Evolutionary conservation across 106 monocot species (phyloP).

Genomic region (Apostasia shenzhenica): DNA sequence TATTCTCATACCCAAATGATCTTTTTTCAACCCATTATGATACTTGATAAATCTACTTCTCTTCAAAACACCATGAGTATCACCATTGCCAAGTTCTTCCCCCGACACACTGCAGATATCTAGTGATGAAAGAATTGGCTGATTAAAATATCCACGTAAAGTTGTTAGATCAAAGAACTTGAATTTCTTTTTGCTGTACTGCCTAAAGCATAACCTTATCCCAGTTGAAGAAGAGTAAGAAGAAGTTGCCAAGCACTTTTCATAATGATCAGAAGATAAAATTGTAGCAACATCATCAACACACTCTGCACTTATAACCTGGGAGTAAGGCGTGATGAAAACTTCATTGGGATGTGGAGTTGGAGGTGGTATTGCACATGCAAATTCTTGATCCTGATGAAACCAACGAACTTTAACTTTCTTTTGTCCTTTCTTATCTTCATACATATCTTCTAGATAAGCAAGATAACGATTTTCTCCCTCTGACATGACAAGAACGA

Average conservation of each 20-base stretch:
- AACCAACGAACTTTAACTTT: slow-evolving; percentile 97
- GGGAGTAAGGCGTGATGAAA: slow-evolving; percentile 80
- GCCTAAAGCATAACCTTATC: slow-evolving; percentile 75
- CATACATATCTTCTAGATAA: slow-evolving; percentile 98
- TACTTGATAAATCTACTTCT: slow-evolving; percentile 36
- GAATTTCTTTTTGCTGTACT: slow-evolving; percentile 87
- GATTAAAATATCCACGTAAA: slow-evolving; percentile 76
- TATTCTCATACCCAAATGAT: slow-evolving; percentile 19
- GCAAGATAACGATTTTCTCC: slow-evolving; percentile 75
- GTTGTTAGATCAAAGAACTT: slow-evolving; percentile 70
- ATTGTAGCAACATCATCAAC: slow-evolving; percentile 82
- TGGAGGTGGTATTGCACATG: slow-evolving; percentile 69
- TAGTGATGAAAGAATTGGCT: slow-evolving; percentile 50
- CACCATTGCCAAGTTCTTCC: slow-evolving; percentile 19
- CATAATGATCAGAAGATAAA: slow-evolving; percentile 82
- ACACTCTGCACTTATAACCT: slow-evolving; percentile 95
- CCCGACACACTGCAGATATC: slow-evolving; percentile 28
- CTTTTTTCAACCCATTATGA: slow-evolving; percentile 17
- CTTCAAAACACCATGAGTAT: slow-evolving; percentile 23
- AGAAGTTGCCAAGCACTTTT: slow-evolving; percentile 48
- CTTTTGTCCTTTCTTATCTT: slow-evolving; percentile 94
- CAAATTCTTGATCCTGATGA: slow-evolving; percentile 84
- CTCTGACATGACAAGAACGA: slow-evolving; percentile 89
- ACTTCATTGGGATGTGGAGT: slow-evolving; percentile 79
- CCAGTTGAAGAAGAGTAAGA: slow-evolving; percentile 33